These are phyloP conservation scores for Noccaea bulbosa DNA, from an alignment of 345 rosid genomes.

Conservation along the genomic window DNA sequence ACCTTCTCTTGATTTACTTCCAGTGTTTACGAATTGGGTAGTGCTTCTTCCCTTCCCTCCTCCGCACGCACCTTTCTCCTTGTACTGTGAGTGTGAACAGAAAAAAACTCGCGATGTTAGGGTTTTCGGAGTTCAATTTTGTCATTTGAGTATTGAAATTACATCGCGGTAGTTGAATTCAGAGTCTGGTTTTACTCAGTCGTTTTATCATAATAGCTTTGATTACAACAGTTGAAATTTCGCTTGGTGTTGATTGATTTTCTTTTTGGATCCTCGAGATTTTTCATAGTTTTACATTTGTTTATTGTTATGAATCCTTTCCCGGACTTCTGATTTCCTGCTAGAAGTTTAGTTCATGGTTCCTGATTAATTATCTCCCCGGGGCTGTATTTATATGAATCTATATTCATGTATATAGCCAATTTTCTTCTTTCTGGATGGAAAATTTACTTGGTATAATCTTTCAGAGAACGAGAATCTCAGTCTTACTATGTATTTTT, in stretches of 20 bases:
- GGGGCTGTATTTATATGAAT: not conserved
- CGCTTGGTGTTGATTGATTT: not conserved
- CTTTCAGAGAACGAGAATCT: not conserved
- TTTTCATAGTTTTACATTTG: not conserved
- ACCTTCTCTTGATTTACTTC: not conserved
- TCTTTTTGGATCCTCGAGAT: conserved; percentile 1
- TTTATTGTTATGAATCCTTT: not conserved
- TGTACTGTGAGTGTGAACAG: conserved; percentile 29
- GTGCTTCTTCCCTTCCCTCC: conserved; percentile 4
- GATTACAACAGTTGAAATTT: not conserved
- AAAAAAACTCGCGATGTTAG: conserved; percentile 23
- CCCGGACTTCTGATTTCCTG: not conserved
- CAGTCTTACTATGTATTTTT: conserved; percentile 5
- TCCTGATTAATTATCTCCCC: conserved; percentile 12
- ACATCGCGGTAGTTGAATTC: conserved; percentile 3
- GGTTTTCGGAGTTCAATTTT: conserved; percentile 35
- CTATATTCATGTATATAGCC: not conserved
- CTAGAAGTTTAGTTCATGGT: not conserved
- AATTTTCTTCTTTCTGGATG: not conserved
- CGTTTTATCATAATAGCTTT: not conserved
- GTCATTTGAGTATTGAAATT: not conserved
- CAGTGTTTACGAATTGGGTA: conserved; percentile 23
- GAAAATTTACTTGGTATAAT: not conserved
- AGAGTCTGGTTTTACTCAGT: not conserved
- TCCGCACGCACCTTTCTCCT: conserved; percentile 14